Percentiles rank a stretch among this genome's conserved stretches.
Evolutionary conservation across 257 asterid species (phyloP).

Genomic region (Solanum medicagineum): DNA sequence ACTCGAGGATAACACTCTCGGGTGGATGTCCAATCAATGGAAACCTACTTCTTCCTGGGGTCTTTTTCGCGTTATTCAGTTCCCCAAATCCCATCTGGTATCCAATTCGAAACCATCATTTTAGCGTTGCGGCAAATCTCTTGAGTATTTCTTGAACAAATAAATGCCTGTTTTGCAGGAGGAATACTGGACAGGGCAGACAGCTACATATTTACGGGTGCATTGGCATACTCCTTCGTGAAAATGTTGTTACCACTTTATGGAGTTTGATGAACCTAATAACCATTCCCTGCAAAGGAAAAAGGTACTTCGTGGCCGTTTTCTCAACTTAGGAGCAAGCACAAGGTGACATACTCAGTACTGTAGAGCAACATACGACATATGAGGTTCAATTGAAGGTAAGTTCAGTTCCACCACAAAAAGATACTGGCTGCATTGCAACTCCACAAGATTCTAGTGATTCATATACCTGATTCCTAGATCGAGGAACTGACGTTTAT

Average conservation of each 20-base stretch:
- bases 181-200: slow-evolving; percentile 89
- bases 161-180: slow-evolving; percentile 30
- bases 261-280: slow-evolving; percentile 42
- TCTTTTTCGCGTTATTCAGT: background rate
- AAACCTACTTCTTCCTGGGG: background rate
- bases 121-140: background rate
- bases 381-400: background rate
- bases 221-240: slow-evolving; percentile 81
- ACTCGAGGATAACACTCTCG: background rate
- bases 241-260: slow-evolving; percentile 59
- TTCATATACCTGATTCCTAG: background rate
- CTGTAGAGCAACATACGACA: background rate
- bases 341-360: background rate
- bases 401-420: background rate
- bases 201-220: slow-evolving; percentile 93
- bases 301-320: background rate
- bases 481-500: background rate
- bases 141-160: background rate
- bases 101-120: background rate
- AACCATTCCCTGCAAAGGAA: background rate
- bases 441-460: slow-evolving; percentile 8
- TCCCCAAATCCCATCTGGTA: background rate
- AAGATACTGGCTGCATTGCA: background rate
- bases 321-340: background rate
- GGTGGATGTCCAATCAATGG: background rate